These are phyloP conservation scores for Cryptococcus sp. DNA, from an alignment of 1,284 basidiomycete genomes.

Conservation along the genomic window DNA sequence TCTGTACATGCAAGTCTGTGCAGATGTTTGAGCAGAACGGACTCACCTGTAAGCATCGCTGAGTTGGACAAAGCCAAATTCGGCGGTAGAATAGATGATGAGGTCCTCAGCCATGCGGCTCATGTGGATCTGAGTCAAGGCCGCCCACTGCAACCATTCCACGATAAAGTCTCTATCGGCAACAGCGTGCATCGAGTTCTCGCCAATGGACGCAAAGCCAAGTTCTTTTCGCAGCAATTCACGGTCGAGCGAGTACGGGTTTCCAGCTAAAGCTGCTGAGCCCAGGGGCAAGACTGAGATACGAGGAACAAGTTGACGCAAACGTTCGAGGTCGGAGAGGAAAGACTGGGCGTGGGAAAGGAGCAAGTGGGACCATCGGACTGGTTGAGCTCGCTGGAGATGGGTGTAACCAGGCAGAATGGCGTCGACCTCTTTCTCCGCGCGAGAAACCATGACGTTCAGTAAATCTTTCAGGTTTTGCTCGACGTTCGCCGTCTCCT, in stretches of 20 bases:
- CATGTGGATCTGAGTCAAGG: slow-evolving; percentile 86
- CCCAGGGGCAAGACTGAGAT: slow-evolving; percentile 91
- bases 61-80: slow-evolving; percentile 92
- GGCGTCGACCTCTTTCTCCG: slow-evolving; percentile 86
- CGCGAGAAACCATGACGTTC: slow-evolving; percentile 83
- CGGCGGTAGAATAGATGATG: slow-evolving; percentile 93
- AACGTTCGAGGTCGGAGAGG: slow-evolving; percentile 79
- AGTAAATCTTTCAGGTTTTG: slow-evolving; percentile 73
- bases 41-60: slow-evolving; percentile 91
- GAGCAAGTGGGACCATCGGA: slow-evolving; percentile 95
- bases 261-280: slow-evolving; percentile 90
- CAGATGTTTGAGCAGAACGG: neutral
- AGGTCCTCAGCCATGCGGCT: slow-evolving; percentile 93
- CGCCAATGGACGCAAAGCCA: slow-evolving; percentile 77
- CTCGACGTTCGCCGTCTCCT: slow-evolving; percentile 72
- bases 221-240: slow-evolving; percentile 83
- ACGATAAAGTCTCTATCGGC: slow-evolving; percentile 96
- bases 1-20: slow-evolving; percentile 2
- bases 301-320: slow-evolving; percentile 76
- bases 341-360: slow-evolving; percentile 94
- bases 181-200: slow-evolving; percentile 93
- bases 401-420: slow-evolving; percentile 98
- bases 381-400: slow-evolving; percentile 93
- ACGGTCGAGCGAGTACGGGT: slow-evolving; percentile 88
- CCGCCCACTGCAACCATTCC: slow-evolving; percentile 96